These are phyloP conservation scores for Mucor indicus DNA, from an alignment of 371 early-diverging fungal genomes.

Conservation along the genomic window DNA sequence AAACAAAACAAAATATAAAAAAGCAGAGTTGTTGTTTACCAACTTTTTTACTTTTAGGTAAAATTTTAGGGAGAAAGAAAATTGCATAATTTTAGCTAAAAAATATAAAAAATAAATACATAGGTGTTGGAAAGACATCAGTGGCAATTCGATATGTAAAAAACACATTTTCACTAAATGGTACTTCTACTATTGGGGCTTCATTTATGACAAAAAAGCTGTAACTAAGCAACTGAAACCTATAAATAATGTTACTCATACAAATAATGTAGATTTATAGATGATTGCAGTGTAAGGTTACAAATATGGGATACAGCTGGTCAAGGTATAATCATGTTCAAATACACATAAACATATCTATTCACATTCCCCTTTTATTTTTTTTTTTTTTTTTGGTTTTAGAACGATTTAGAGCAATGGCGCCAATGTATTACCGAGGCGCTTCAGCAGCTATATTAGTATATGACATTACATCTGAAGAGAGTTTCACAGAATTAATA, in stretches of 20 bases:
- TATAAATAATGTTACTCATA: not conserved
- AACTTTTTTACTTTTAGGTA: no score
- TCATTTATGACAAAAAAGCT: slow-evolving; percentile 69
- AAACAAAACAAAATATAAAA: no score
- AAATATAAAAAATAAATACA: not conserved
- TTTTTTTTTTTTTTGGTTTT: not conserved
- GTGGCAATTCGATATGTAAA: slow-evolving; percentile 68
- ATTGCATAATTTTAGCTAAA: no score
- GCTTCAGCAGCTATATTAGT: slow-evolving; percentile 58
- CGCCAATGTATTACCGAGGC: slow-evolving; percentile 71
- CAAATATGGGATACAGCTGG: slow-evolving; percentile 27
- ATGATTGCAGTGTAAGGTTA: slow-evolving; percentile 54
- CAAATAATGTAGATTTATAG: slow-evolving; percentile 36
- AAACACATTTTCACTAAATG: slow-evolving; percentile 65
- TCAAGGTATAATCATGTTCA: slow-evolving; percentile 10
- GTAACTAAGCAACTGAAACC: slow-evolving; percentile 20
- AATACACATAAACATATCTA: slow-evolving; percentile 22
- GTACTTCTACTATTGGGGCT: slow-evolving; percentile 72
- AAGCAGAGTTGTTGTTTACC: no score
- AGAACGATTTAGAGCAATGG: slow-evolving; percentile 59
- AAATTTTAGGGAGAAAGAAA: not conserved
- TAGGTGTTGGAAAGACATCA: slow-evolving; percentile 75
- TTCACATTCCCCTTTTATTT: slow-evolving; percentile 18
- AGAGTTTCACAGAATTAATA: slow-evolving; percentile 61
- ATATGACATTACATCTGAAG: slow-evolving; percentile 55